Evolutionary conservation across 192 early-diverging fungal species (phyloP).

Genomic region (Podila minutissima): DNA sequence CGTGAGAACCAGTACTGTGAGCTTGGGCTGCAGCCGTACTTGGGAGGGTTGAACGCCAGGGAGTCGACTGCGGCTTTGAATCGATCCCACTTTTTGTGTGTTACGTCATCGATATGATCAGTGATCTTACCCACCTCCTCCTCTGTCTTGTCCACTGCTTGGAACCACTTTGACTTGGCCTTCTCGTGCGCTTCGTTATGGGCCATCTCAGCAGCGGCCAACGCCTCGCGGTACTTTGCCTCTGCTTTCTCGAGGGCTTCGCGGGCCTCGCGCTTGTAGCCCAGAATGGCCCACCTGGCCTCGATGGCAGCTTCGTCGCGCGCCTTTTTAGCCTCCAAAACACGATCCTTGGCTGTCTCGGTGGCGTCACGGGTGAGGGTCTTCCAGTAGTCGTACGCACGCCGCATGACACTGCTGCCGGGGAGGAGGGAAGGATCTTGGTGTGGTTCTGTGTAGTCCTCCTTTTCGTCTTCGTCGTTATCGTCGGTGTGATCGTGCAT

Average conservation of each 20-base stretch:
- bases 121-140: constrained; percentile 31
- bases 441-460: constrained; percentile 8
- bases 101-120: constrained; percentile 23
- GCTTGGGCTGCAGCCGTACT: constrained; percentile 37
- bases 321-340: constrained; percentile 31
- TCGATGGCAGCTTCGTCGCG: constrained; percentile 38
- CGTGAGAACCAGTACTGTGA: constrained; percentile 49
- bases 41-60: constrained; percentile 38
- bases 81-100: constrained; percentile 38
- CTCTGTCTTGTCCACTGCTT: constrained; percentile 35
- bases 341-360: constrained; percentile 25
- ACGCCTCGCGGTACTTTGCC: constrained; percentile 30
- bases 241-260: constrained; percentile 35
- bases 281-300: constrained; percentile 29
- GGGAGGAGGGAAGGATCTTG: constrained; percentile 19
- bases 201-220: constrained; percentile 24
- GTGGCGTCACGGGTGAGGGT: constrained; percentile 37
- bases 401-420: constrained; percentile 28
- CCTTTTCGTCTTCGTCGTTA: constrained; percentile 8
- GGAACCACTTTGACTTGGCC: constrained; percentile 47
- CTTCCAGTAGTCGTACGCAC: constrained; percentile 48
- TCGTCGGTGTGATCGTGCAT: neutral
- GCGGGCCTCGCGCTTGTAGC: constrained; percentile 42
- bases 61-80: constrained; percentile 49
- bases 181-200: constrained; percentile 46